phyloP scores from a whole-genome alignment of 2,329 filamentous ascomycete genomes.

The Hypomyces rosellus region DNA sequence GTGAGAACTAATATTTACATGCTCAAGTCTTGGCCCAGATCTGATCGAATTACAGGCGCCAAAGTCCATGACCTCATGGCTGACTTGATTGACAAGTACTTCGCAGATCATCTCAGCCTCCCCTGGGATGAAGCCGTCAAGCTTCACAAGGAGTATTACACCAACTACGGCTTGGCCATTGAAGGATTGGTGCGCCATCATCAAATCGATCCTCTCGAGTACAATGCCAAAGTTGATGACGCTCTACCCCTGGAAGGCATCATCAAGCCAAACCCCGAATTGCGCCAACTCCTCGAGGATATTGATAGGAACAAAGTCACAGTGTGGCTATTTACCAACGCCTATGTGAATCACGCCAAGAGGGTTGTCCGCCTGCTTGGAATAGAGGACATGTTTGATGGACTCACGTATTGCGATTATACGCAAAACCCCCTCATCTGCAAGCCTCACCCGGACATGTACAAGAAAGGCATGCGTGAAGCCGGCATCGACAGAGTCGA shows the following conservation, averaged over 20 bases:
- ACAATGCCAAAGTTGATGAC: slow-evolving; percentile 92
- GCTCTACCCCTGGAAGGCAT: slow-evolving; percentile 81
- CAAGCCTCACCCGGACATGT: slow-evolving; percentile 82
- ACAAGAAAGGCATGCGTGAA: slow-evolving; percentile 79
- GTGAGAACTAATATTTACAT: slow-evolving; percentile 38
- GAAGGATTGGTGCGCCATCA: slow-evolving; percentile 91
- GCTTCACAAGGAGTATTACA: slow-evolving; percentile 89
- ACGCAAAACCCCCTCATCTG: slow-evolving; percentile 65
- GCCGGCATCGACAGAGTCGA: slow-evolving; percentile 62
- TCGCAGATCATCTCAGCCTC: slow-evolving; percentile 64
- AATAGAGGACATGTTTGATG: slow-evolving; percentile 86
- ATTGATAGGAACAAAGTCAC: slow-evolving; percentile 80
- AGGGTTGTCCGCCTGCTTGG: slow-evolving; percentile 74
- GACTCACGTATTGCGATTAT: slow-evolving; percentile 94
- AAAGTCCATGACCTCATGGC: slow-evolving; percentile 88
- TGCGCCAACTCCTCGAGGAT: slow-evolving; percentile 71
- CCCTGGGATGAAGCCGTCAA: slow-evolving; percentile 71
- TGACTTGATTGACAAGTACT: slow-evolving; percentile 64
- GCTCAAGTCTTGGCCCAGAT: slow-evolving; percentile 7
- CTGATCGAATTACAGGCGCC: slow-evolving; percentile 43
- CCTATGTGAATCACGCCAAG: slow-evolving; percentile 81
- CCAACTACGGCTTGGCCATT: slow-evolving; percentile 92
- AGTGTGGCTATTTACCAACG: slow-evolving; percentile 93
- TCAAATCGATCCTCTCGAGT: slow-evolving; percentile 89
- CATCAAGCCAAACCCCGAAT: slow-evolving; percentile 68